Evolutionary conservation across 495 filamentous ascomycete genomes (phyloP), one percentile per base, ranked within the genome.

Genomic region (Sordaria brevicollis): DNA sequence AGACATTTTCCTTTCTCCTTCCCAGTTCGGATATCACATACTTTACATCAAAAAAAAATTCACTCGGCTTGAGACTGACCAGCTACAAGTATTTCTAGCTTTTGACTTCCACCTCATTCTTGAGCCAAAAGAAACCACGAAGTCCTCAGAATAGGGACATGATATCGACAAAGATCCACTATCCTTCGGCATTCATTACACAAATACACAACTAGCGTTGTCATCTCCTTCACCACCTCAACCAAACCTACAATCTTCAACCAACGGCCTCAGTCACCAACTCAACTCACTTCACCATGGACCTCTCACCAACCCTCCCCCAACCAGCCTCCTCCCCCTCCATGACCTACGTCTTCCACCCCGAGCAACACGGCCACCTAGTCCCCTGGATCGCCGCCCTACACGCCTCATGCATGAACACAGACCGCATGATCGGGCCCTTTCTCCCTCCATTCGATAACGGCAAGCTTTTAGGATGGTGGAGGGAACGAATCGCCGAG

Each of bases 381-480:
- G 68, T 75, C 11, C 77, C 80, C 19, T 81, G 79, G 74, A 75
- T 82, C 31, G 80, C 80, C 34, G 79, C 79, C 29, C 73, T 82
- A 21, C 79, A 82, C 68, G 79, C 79, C 17, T 76, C 75, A 0
- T 80, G 80, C 70, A 81, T 82, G 71, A 75, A 74, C 8, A 70
- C 73, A 36, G 79, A 82, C 72, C 71, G 73, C 39, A 79, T 79
- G 73, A 72, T 78, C 65, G 79, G 79, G 33, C 78, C 79, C 5
- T 82, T 82, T 54, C 70, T 81, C 19, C 79, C 78, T 13, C 80
- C 80, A 0, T 69, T 81, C 49, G 76, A 73, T 66, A 76, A 77
- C 75, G 79, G 79, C 41, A 81, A 79, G 69, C 77, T 82, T 35
- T 72, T 82, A 38, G 68, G 74, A 2, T 80, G 76, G 76, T 82